Conservation (phyloP, 1,284 basidiomycete species). For the Abortiporus biennis region DNA sequence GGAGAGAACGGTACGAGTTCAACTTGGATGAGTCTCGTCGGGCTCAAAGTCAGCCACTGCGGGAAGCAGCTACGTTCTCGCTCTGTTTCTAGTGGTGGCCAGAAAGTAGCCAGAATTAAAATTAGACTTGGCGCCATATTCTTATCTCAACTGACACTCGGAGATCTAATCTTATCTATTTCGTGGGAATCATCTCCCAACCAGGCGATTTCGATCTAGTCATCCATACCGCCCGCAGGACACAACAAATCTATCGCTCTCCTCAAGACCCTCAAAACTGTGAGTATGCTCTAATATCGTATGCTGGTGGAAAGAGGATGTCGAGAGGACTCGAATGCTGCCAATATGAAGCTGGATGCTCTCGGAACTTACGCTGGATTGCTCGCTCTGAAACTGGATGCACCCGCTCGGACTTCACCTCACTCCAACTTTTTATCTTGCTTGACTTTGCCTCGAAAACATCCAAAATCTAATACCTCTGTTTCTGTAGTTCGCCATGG, state of each 20-base stretch:
- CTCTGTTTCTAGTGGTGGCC: no score
- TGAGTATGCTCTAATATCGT: constrained; percentile 26
- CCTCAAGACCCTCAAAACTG: constrained; percentile 30
- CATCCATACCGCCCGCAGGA: constrained; percentile 8
- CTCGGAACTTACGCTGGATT: constrained; percentile 19
- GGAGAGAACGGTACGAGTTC: no score
- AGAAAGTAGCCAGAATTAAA: no score
- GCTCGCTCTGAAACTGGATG: constrained; percentile 16
- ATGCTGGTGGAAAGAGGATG: constrained; percentile 10
- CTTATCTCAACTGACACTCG: no score
- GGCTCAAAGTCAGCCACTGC: no score
- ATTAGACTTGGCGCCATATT: no score
- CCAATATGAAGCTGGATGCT: constrained; percentile 8
- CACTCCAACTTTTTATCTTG: constrained; percentile 2
- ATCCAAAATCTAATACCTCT: constrained; percentile 4
- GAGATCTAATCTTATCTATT: constrained; percentile 3
- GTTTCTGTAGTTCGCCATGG: constrained; percentile 55
- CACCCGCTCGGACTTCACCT: constrained; percentile 7
- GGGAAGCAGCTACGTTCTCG: no score
- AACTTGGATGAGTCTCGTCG: no score
- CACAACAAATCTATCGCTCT: constrained; percentile 17
- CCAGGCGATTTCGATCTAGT: no score
- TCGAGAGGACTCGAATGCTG: constrained; percentile 16
- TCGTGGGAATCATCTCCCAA: not conserved
- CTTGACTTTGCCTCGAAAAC: constrained; percentile 3